Conservation (phyloP, 352 stramenopile genomes). For the Pythium folliculosum region DNA sequence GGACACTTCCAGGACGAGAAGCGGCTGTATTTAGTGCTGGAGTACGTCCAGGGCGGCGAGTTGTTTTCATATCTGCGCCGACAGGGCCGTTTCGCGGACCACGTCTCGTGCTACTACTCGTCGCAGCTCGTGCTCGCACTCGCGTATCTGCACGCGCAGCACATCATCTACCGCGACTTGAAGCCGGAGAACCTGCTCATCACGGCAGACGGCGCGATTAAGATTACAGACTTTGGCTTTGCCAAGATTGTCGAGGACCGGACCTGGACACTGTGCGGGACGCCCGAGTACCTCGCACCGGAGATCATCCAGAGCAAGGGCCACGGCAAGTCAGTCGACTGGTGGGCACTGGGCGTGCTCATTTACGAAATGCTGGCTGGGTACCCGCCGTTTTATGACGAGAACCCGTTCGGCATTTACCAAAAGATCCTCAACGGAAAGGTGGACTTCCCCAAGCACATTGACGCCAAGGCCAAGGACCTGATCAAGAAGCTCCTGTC, state of each 20-base stretch:
- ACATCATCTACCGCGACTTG: conserved; percentile 93
- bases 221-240: conserved; percentile 87
- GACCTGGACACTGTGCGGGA: conserved; percentile 87
- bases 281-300: conserved; percentile 82
- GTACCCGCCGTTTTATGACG: conserved; percentile 87
- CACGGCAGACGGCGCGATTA: conserved; percentile 86
- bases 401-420: conserved; percentile 94
- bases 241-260: conserved; percentile 83
- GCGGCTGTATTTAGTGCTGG: conserved; percentile 98
- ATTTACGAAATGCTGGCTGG: conserved; percentile 80
- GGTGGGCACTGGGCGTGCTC: conserved; percentile 80
- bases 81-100: conserved; percentile 76
- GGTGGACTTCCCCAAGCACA: conserved; percentile 89
- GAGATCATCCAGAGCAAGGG: conserved; percentile 87
- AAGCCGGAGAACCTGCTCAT: conserved; percentile 95
- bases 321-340: conserved; percentile 78
- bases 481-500: conserved; percentile 92
- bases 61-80: conserved; percentile 90
- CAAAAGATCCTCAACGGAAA: conserved; percentile 93
- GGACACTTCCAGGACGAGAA: conserved; percentile 94
- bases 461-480: conserved; percentile 90
- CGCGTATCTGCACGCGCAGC: conserved; percentile 92
- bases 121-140: conserved; percentile 77
- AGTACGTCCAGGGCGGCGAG: conserved; percentile 97
- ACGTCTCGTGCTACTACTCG: conserved; percentile 83